Percentiles rank a stretch among this genome's conserved stretches.
These are phyloP conservation scores for Colletotrichum agaves DNA, from an alignment of 2,329 filamentous ascomycete species.

Conservation along the genomic window DNA sequence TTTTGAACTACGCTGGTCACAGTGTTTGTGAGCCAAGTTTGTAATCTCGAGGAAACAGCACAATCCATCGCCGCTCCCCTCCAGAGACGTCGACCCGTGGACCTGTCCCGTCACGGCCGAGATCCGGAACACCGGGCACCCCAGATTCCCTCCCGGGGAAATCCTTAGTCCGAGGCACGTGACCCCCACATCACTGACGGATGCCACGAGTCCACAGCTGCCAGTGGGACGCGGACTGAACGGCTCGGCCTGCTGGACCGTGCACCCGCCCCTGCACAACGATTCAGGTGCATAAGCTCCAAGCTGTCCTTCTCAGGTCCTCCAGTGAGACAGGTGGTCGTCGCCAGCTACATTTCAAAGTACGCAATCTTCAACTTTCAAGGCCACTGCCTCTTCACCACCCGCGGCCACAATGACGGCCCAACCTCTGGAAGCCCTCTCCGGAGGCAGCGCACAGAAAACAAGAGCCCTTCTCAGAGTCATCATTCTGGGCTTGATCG, in stretches of 20 bases:
- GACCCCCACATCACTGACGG: slow-evolving; percentile 1
- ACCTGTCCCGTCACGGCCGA: neutral
- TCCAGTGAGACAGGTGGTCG: slow-evolving; percentile 32
- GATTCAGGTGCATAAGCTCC: slow-evolving; percentile 49
- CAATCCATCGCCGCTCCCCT: too few relatives aligned
- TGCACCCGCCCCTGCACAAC: slow-evolving; percentile 33
- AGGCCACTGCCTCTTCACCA: slow-evolving; percentile 38
- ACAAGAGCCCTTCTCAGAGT: slow-evolving; percentile 87
- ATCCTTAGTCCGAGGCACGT: slow-evolving; percentile 35
- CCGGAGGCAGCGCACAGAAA: slow-evolving; percentile 83
- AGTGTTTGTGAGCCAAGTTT: too few relatives aligned
- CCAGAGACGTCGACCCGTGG: too few relatives aligned
- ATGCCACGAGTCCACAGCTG: slow-evolving; percentile 19
- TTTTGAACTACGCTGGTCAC: too few relatives aligned
- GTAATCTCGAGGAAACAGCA: too few relatives aligned
- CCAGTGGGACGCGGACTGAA: slow-evolving; percentile 17
- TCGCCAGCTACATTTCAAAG: slow-evolving; percentile 30
- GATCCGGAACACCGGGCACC: slow-evolving; percentile 11
- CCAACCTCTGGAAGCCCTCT: slow-evolving; percentile 65
- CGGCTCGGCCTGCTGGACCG: slow-evolving; percentile 27
- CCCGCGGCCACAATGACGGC: slow-evolving; percentile 57
- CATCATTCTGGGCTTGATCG: slow-evolving; percentile 90
- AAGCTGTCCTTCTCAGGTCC: slow-evolving; percentile 54
- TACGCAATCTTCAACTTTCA: slow-evolving; percentile 36
- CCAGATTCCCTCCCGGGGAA: slow-evolving; percentile 1